Percentiles rank a stretch among this genome's conserved stretches.
These are phyloP conservation scores for Orbilia ellipsospora DNA, from an alignment of 2,329 filamentous ascomycete species.

Conservation along the genomic window DNA sequence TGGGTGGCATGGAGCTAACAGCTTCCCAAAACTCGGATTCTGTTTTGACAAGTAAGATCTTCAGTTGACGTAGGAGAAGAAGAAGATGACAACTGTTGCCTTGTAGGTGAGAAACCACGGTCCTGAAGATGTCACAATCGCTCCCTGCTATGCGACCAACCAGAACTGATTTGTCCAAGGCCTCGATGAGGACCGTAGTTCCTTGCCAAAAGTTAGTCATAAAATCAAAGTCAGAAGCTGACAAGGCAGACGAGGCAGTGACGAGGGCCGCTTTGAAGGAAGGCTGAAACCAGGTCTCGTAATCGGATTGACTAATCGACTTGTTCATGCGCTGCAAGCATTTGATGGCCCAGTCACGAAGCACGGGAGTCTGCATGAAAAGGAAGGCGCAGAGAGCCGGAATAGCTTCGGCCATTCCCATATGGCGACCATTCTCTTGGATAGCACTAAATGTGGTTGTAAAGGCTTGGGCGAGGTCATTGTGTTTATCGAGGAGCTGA, in stretches of 20 bases:
- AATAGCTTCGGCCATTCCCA: conserved; percentile 57
- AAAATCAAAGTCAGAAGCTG: conserved; percentile 27
- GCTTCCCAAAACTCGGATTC: conserved; percentile 59
- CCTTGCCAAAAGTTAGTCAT: conserved; percentile 56
- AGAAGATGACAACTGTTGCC: conserved; percentile 56
- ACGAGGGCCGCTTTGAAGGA: conserved; percentile 55
- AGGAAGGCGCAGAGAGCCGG: conserved; percentile 58
- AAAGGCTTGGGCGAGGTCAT: conserved; percentile 54
- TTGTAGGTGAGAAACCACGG: conserved; percentile 57
- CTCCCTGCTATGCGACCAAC: conserved; percentile 58
- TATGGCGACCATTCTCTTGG: conserved; percentile 55
- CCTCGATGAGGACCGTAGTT: conserved; percentile 56
- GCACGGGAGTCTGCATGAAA: conserved; percentile 54
- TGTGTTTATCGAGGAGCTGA: conserved; percentile 43
- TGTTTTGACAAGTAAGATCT: conserved; percentile 57
- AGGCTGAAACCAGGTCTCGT: conserved; percentile 57
- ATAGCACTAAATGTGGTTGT: conserved; percentile 55
- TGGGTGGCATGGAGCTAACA: conserved; percentile 52
- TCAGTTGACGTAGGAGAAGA: conserved; percentile 56
- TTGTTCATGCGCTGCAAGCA: conserved; percentile 56
- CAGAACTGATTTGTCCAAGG: conserved; percentile 57
- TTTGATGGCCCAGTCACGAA: conserved; percentile 55
- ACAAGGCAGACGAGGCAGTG: conserved; percentile 51
- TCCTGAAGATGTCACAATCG: conserved; percentile 58
- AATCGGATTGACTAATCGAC: conserved; percentile 52